These are phyloP conservation scores for Penicillium coprophilum DNA, from an alignment of 495 filamentous ascomycete species.

Conservation along the genomic window DNA sequence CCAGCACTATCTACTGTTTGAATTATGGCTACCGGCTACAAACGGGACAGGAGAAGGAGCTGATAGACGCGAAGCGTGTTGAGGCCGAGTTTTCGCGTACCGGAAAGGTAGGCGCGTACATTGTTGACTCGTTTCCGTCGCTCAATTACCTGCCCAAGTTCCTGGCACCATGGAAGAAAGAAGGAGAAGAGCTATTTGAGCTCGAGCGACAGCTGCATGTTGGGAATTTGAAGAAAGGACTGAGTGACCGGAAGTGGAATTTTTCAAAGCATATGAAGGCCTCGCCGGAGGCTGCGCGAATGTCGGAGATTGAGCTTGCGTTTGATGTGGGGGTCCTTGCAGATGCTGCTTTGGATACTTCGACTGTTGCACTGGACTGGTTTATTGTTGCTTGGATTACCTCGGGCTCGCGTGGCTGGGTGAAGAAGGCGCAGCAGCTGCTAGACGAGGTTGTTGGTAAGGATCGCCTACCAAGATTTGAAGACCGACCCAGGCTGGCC, in stretches of 20 bases:
- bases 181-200: slow-evolving; percentile 35
- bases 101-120: neutral
- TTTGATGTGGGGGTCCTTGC: slow-evolving; percentile 38
- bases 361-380: slow-evolving; percentile 30
- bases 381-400: slow-evolving; percentile 29
- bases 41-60: slow-evolving; percentile 27
- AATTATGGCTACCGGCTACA: slow-evolving; percentile 55
- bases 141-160: slow-evolving; percentile 43
- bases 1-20: slow-evolving; percentile 57
- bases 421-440: slow-evolving; percentile 26
- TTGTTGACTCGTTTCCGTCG: slow-evolving; percentile 29
- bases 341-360: slow-evolving; percentile 40
- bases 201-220: slow-evolving; percentile 28
- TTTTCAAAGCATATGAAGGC: neutral
- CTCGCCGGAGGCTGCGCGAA: slow-evolving; percentile 2
- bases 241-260: slow-evolving; percentile 9
- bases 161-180: slow-evolving; percentile 52
- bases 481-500: slow-evolving; percentile 45
- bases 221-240: neutral
- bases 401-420: slow-evolving; percentile 17
- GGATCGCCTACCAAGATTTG: slow-evolving; percentile 13
- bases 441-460: slow-evolving; percentile 15
- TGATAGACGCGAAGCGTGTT: slow-evolving; percentile 14
- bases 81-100: slow-evolving; percentile 28
- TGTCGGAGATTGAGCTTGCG: slow-evolving; percentile 27